phyloP scores from a whole-genome alignment of 176 grass and related monocot genomes.

The Bonia amplexicaulis region DNA sequence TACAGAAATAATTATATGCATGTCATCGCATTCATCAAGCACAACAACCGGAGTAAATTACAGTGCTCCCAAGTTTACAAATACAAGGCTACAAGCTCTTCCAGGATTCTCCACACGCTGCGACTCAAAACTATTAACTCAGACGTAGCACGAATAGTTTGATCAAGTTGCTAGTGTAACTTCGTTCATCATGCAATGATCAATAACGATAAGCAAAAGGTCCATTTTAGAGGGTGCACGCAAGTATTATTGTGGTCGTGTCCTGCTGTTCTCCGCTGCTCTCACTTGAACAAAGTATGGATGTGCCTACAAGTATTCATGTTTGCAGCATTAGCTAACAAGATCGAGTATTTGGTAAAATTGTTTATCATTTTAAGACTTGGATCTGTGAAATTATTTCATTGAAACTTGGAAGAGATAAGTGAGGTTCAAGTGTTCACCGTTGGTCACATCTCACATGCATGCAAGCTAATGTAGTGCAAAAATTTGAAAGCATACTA shows the following conservation, averaged over 20 bases:
- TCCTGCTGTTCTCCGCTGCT: slow-evolving; percentile 75
- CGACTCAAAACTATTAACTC: neutral
- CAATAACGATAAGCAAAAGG: neutral
- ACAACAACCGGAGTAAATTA: neutral
- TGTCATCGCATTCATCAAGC: neutral
- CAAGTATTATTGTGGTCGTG: slow-evolving; percentile 38
- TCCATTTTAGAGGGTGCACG: neutral
- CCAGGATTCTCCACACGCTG: neutral
- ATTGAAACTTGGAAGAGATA: slow-evolving; percentile 1
- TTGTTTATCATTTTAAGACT: neutral
- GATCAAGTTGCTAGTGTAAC: neutral
- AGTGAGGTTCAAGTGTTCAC: neutral
- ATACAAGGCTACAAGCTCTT: neutral
- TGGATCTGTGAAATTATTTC: neutral
- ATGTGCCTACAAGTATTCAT: slow-evolving; percentile 56
- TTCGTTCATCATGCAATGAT: neutral
- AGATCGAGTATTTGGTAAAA: neutral
- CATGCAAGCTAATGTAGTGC: neutral
- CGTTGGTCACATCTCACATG: neutral
- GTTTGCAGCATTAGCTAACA: neutral
- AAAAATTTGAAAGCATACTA: neutral
- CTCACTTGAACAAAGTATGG: slow-evolving; percentile 86
- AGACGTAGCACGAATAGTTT: neutral
- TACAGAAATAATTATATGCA: slow-evolving; percentile 13
- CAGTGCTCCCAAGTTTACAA: neutral